Percentiles rank a stretch among this genome's conserved stretches.
phyloP scores from a whole-genome alignment of 768 basidiomycete genomes.

The Calocybe cyanea region DNA sequence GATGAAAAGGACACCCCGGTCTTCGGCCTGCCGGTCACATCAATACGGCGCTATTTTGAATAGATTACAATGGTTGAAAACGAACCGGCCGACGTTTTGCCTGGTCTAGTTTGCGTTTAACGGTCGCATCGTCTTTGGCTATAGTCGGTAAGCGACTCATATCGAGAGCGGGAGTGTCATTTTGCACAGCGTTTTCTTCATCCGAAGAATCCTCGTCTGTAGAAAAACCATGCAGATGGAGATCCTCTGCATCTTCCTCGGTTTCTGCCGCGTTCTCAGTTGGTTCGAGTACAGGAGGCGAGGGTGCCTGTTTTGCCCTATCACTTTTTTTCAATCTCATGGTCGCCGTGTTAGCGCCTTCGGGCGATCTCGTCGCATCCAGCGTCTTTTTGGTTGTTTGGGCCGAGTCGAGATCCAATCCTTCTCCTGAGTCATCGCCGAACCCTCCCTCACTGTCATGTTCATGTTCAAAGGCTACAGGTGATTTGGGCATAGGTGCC shows the following conservation, averaged over 20 bases:
- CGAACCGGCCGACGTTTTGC: slow-evolving; percentile 67
- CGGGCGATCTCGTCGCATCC: slow-evolving; percentile 19
- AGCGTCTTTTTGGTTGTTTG: slow-evolving; percentile 2
- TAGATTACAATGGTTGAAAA: slow-evolving; percentile 5
- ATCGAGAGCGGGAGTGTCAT: slow-evolving; percentile 54
- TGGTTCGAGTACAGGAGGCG: too few relatives aligned
- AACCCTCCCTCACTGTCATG: too few relatives aligned
- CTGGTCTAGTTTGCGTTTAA: slow-evolving; percentile 61
- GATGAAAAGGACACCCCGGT: slow-evolving; percentile 84
- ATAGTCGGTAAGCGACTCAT: slow-evolving; percentile 76
- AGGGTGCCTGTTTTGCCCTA: too few relatives aligned
- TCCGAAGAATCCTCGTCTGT: slow-evolving; percentile 80
- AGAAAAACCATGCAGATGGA: slow-evolving; percentile 66
- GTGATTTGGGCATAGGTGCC: too few relatives aligned
- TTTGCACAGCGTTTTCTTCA: slow-evolving; percentile 53
- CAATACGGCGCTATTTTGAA: background rate
- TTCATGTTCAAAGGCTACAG: too few relatives aligned
- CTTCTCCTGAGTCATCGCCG: too few relatives aligned
- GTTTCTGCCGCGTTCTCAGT: too few relatives aligned
- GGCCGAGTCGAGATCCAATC: too few relatives aligned
- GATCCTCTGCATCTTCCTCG: slow-evolving; percentile 47
- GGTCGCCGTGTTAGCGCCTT: too few relatives aligned
- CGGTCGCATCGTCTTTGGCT: slow-evolving; percentile 81
- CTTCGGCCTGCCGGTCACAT: slow-evolving; percentile 34
- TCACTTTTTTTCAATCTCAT: too few relatives aligned